phyloP scores from a whole-genome alignment of 1,284 basidiomycete genomes.

The Athelia sp. region DNA sequence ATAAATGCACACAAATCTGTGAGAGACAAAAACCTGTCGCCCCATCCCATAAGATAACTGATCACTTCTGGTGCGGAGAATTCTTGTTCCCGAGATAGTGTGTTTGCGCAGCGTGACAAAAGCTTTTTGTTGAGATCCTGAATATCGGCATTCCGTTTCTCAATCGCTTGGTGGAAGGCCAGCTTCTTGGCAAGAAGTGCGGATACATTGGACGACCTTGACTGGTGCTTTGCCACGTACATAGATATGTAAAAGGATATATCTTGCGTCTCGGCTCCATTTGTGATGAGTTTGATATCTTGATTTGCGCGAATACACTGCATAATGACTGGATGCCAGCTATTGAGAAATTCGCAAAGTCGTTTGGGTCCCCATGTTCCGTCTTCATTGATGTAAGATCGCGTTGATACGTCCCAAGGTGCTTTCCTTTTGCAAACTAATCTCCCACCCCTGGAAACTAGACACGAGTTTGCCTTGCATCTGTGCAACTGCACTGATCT shows the following conservation, averaged over 20 bases:
- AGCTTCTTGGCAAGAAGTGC: conserved; percentile 24
- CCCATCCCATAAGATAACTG: conserved; percentile 30
- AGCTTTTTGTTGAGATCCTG: conserved; percentile 15
- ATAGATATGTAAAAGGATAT: conserved; percentile 19
- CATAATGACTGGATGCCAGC: conserved; percentile 13
- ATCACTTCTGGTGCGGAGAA: conserved; percentile 25
- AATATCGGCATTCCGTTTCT: conserved; percentile 8
- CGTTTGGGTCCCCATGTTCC: conserved; percentile 23
- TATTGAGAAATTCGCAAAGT: conserved; percentile 17
- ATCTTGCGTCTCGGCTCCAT: conserved; percentile 19
- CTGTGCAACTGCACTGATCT: background rate
- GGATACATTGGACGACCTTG: conserved; percentile 19
- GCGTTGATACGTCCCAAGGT: conserved; percentile 20
- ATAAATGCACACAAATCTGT: conserved; percentile 24
- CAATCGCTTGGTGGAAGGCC: conserved; percentile 18
- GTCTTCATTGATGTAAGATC: conserved; percentile 17
- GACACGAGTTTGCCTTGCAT: background rate
- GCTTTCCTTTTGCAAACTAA: conserved; percentile 30
- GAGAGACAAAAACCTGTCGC: conserved; percentile 26
- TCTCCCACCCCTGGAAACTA: background rate
- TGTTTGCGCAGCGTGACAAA: conserved; percentile 17
- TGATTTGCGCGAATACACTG: conserved; percentile 17
- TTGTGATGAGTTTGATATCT: conserved; percentile 22
- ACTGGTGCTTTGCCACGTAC: conserved; percentile 27
- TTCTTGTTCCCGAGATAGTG: conserved; percentile 26